Evolutionary conservation across 2,329 filamentous ascomycete genomes (phyloP).

Genomic region (Botryotinia globosa): DNA sequence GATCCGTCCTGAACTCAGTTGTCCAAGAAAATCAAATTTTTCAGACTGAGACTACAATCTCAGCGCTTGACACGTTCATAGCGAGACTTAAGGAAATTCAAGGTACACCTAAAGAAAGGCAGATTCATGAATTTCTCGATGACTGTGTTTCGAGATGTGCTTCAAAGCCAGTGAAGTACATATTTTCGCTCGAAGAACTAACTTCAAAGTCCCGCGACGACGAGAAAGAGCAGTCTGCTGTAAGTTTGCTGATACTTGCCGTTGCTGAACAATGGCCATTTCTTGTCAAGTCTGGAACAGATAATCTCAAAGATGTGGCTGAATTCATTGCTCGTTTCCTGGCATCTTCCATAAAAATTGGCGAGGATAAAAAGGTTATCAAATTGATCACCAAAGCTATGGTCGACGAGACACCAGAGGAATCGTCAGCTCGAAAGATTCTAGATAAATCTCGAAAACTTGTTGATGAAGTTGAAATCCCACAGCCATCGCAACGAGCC

Average conservation of each 20-base stretch:
- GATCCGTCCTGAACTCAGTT: conserved; percentile 57
- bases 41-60: conserved; percentile 43
- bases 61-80: conserved; percentile 50
- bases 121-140: conserved; percentile 71
- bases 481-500: conserved; percentile 20
- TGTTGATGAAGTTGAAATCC: conserved; percentile 31
- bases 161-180: conserved; percentile 77
- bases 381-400: conserved; percentile 47
- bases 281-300: conserved; percentile 50
- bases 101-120: conserved; percentile 40
- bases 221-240: conserved; percentile 38
- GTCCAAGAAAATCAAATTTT: conserved; percentile 66
- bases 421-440: conserved; percentile 37
- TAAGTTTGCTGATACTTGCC: conserved; percentile 66
- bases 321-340: conserved; percentile 59
- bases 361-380: conserved; percentile 49
- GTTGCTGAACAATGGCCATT: conserved; percentile 79
- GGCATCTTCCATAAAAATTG: conserved; percentile 50
- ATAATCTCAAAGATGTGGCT: conserved; percentile 48
- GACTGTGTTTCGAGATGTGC: conserved; percentile 77
- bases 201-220: conserved; percentile 40
- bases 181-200: conserved; percentile 63
- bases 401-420: conserved; percentile 40
- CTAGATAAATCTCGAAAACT: conserved; percentile 32
- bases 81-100: conserved; percentile 38